phyloP scores from a whole-genome alignment of 2,329 filamentous ascomycete species.

The Gyromitra esculenta region DNA sequence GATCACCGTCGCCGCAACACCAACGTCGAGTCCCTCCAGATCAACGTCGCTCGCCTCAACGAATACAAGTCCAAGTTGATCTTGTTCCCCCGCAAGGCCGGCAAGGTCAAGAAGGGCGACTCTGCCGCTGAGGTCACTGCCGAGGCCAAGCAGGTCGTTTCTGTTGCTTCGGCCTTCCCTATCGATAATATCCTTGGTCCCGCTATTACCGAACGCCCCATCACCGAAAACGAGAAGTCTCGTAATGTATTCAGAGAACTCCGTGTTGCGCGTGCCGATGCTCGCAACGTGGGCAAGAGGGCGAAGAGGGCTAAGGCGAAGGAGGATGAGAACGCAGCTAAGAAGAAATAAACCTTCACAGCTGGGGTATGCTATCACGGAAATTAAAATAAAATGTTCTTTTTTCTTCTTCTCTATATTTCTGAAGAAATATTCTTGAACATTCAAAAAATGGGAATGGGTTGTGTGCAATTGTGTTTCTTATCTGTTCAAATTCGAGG shows the following conservation, averaged over 20 bases:
- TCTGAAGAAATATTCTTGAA: slow-evolving; percentile 19
- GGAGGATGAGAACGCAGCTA: slow-evolving; percentile 79
- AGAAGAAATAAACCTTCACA: slow-evolving; percentile 80
- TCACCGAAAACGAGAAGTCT: slow-evolving; percentile 78
- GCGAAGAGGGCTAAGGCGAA: slow-evolving; percentile 94
- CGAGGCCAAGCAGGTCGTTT: slow-evolving; percentile 70
- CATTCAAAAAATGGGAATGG: slow-evolving; percentile 38
- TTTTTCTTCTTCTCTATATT: slow-evolving; percentile 14
- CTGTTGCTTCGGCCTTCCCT: slow-evolving; percentile 72
- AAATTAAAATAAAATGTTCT: slow-evolving; percentile 40
- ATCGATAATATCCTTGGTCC: slow-evolving; percentile 68
- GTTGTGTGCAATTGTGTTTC: slow-evolving; percentile 32
- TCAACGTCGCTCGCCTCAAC: slow-evolving; percentile 97
- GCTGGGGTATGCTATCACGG: slow-evolving; percentile 27
- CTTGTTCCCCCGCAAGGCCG: slow-evolving; percentile 94
- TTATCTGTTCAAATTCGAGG: slow-evolving; percentile 43
- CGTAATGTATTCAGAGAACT: slow-evolving; percentile 88
- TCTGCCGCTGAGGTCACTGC: slow-evolving; percentile 83
- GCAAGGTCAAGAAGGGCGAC: slow-evolving; percentile 93
- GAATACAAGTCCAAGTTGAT: slow-evolving; percentile 96
- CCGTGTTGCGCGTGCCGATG: slow-evolving; percentile 83
- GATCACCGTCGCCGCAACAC: slow-evolving; percentile 97
- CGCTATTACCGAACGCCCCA: slow-evolving; percentile 65
- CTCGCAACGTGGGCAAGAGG: slow-evolving; percentile 80
- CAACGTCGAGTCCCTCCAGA: slow-evolving; percentile 90